These are phyloP conservation scores for Ogataea allantospora DNA, from an alignment of 805 yeast genomes.

Conservation along the genomic window DNA sequence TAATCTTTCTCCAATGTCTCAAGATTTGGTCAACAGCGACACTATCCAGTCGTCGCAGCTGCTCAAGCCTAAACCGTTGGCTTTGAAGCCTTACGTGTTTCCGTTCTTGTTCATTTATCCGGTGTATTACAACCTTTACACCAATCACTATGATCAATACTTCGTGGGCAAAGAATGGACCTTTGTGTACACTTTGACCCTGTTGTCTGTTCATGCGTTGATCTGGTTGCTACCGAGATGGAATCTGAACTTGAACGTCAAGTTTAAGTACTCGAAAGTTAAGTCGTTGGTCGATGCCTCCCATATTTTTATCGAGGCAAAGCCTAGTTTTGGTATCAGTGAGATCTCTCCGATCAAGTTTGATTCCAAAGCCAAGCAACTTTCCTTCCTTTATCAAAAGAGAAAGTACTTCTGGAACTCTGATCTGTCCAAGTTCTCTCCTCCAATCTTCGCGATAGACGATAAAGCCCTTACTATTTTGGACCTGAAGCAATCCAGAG, in stretches of 20 bases:
- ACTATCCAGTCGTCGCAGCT: slow-evolving; percentile 71
- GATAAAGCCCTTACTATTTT: slow-evolving; percentile 58
- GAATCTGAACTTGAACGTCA: slow-evolving; percentile 70
- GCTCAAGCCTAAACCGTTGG: slow-evolving; percentile 61
- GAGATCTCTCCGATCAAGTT: slow-evolving; percentile 68
- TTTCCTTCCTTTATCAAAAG: slow-evolving; percentile 83
- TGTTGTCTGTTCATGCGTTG: slow-evolving; percentile 70
- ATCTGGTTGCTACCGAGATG: slow-evolving; percentile 92
- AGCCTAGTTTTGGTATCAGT: slow-evolving; percentile 82
- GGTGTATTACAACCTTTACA: slow-evolving; percentile 61
- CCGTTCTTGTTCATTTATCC: slow-evolving; percentile 84
- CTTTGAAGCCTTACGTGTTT: slow-evolving; percentile 73
- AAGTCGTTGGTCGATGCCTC: slow-evolving; percentile 58
- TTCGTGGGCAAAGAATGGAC: slow-evolving; percentile 96
- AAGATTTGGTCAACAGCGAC: slow-evolving; percentile 60
- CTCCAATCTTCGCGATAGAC: slow-evolving; percentile 79
- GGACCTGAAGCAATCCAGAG: slow-evolving; percentile 48
- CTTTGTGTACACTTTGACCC: slow-evolving; percentile 74
- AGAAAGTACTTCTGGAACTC: slow-evolving; percentile 77
- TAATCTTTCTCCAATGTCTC: slow-evolving; percentile 22
- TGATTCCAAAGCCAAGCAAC: slow-evolving; percentile 52
- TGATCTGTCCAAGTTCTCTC: slow-evolving; percentile 56
- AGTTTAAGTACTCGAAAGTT: slow-evolving; percentile 64
- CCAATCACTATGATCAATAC: slow-evolving; percentile 69
- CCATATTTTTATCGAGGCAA: slow-evolving; percentile 73